These are phyloP conservation scores for Dioscorea cayenensis DNA, from an alignment of 116 monocot species.

Conservation along the genomic window DNA sequence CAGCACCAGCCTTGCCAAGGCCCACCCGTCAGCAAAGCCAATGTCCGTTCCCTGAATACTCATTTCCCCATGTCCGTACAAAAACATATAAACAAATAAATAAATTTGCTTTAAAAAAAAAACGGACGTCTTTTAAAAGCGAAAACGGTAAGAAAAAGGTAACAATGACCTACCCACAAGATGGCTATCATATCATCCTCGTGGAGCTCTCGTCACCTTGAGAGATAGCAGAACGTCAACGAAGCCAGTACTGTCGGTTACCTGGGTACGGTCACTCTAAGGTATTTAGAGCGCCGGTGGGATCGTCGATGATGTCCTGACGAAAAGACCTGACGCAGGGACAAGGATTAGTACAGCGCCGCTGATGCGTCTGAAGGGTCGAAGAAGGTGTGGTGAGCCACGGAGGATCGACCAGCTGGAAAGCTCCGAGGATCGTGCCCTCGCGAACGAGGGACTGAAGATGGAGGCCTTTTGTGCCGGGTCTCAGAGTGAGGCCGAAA, in stretches of 20 bases:
- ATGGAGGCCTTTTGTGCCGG: constrained; percentile 15
- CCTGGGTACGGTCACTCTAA: not conserved
- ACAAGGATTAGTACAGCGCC: constrained; percentile 59
- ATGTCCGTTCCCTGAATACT: constrained; percentile 82
- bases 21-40: constrained; percentile 80
- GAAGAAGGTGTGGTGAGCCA: constrained; percentile 53
- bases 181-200: constrained; percentile 84
- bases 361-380: constrained; percentile 36
- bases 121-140: not conserved
- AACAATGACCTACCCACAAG: constrained; percentile 48
- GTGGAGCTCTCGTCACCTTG: constrained; percentile 50
- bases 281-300: constrained; percentile 14
- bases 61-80: constrained; percentile 50
- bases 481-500: constrained; percentile 22
- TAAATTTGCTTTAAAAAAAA: too few relatives aligned
- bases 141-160: not conserved
- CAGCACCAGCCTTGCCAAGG: constrained; percentile 69
- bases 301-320: constrained; percentile 50
- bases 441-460: constrained; percentile 55
- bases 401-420: constrained; percentile 80
- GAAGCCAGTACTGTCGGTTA: constrained; percentile 40
- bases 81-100: not conserved
- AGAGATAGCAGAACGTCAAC: constrained; percentile 68
- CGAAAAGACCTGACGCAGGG: constrained; percentile 40
- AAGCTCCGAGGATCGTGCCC: constrained; percentile 77